Base-by-base conservation (phyloP, 108 stramenopile genomes). In the Fragilaria radians region DNA sequence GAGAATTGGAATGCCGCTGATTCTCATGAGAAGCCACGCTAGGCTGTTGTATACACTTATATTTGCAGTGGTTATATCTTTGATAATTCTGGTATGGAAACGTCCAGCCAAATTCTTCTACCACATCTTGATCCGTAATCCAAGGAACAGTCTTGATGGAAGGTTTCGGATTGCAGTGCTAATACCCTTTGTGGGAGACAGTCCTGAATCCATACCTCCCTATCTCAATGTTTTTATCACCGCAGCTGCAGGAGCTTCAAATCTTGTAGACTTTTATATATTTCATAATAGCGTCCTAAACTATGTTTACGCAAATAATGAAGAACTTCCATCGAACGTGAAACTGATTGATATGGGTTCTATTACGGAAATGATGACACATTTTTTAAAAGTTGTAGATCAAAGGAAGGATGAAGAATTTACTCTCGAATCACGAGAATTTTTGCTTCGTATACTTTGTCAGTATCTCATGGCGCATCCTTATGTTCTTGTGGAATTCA, bases 401-500 rank as follows among this genome's bases (percentile, higher is more conserved):
- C 57, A 70, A 52, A 62, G 77, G 21, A 11, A 55, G 24, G 61
- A 67, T 21, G 67, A 77, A 23, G 59, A 57, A 18, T 58, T 68
- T 31, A 50, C 55, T 49, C 9, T 49, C 7, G 29, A 26, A 51
- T 64, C 24, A 18, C 3, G 2, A 52, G 51, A 55, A 2, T 61
- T 65, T 45, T 62, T 93, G 5, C 61, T 69, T 0, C 50, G 54
- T 1, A 72, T 73, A 33, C 54, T 91, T 0, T 57, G 78, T 31
- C 59, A 53, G 5, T 68, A 72, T 26, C 65, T 89, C 34, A 49
- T 54, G 11, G 32, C 71, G 45, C 71, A 84, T 65, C 91, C 94
- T 0, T 94, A 95, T 62, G 77, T 82, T n/a, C 65, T 96, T 54
- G 92, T 95, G 31, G 94, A 96, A 71, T 95, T 85, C 73, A 96